These are phyloP conservation scores for Calonectria crousiana DNA, from an alignment of 2,329 filamentous ascomycete genomes.

Conservation along the genomic window DNA sequence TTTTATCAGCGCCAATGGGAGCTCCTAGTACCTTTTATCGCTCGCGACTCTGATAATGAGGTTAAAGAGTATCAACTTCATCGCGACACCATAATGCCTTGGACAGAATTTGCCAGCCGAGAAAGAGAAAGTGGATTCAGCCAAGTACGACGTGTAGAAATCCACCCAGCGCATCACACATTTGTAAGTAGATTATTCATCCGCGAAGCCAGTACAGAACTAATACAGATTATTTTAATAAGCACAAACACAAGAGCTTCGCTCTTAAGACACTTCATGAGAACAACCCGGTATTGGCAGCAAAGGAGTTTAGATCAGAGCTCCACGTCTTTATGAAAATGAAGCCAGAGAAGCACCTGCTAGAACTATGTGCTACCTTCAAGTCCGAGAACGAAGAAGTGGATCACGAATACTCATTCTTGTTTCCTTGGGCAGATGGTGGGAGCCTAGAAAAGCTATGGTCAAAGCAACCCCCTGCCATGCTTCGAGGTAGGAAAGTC, in stretches of 20 bases:
- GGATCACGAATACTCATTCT: slow-evolving; percentile 9
- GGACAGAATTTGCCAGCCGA: neutral
- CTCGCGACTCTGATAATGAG: neutral
- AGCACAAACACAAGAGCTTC: neutral
- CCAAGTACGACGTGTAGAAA: neutral
- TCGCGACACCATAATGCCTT: slow-evolving; percentile 5
- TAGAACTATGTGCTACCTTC: slow-evolving; percentile 23
- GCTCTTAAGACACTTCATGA: neutral
- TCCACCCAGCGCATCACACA: neutral
- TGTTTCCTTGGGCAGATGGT: slow-evolving; percentile 32
- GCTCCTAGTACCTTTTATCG: slow-evolving; percentile 2
- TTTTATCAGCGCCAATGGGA: slow-evolving; percentile 7
- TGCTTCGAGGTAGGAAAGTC: neutral
- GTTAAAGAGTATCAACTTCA: slow-evolving; percentile 14
- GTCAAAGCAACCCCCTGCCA: neutral
- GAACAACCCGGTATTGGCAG: neutral
- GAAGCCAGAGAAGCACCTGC: slow-evolving; percentile 7
- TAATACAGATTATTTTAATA: neutral
- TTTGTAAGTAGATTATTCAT: neutral
- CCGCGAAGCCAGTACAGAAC: neutral
- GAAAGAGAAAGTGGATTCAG: neutral
- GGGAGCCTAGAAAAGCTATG: slow-evolving; percentile 9
- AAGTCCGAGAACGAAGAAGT: neutral
- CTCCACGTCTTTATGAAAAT: slow-evolving; percentile 6
- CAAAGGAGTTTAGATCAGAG: neutral